These are phyloP conservation scores for Santalum album DNA, from an alignment of 164 flowering plant species.

Conservation along the genomic window DNA sequence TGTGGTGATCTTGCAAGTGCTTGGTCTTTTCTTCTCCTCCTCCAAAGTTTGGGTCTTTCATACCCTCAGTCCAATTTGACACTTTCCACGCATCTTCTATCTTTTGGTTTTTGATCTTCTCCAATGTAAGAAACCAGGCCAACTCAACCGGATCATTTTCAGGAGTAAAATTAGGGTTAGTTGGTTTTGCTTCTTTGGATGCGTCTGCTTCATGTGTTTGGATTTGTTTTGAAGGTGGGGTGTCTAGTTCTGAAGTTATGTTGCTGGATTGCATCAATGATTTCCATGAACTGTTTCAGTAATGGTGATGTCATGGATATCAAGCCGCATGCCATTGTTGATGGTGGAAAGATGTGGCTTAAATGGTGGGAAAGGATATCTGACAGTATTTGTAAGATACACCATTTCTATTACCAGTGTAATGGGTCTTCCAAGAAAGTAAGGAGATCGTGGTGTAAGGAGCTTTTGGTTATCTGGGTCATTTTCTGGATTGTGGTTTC, in stretches of 20 bases:
- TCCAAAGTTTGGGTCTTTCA: slow-evolving; percentile 6
- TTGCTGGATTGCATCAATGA: slow-evolving; percentile 43
- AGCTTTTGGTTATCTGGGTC: slow-evolving; percentile 47
- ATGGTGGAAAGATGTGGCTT: slow-evolving; percentile 35
- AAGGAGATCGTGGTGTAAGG: slow-evolving; percentile 47
- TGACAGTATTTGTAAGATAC: slow-evolving; percentile 36
- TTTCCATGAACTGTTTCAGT: slow-evolving; percentile 59
- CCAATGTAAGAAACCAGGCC: too few species aligned
- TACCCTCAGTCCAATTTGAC: slow-evolving; percentile 15
- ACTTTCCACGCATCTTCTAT: background rate
- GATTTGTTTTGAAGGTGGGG: slow-evolving; percentile 55
- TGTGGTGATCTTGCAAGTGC: slow-evolving; percentile 6
- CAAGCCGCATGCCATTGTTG: slow-evolving; percentile 32
- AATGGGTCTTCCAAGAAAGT: slow-evolving; percentile 42
- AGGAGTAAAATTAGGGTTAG: too few species aligned
- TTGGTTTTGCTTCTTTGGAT: slow-evolving; percentile 29
- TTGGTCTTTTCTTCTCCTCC: slow-evolving; percentile 3
- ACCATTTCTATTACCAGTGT: slow-evolving; percentile 30
- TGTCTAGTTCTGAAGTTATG: slow-evolving; percentile 53
- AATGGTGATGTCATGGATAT: slow-evolving; percentile 43
- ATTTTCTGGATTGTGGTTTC: slow-evolving; percentile 35
- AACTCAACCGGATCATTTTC: too few species aligned
- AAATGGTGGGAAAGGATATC: slow-evolving; percentile 46
- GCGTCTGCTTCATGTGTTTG: slow-evolving; percentile 45
- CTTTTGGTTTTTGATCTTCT: too few species aligned